Evolutionary conservation across 495 filamentous ascomycete species (phyloP).

Genomic region (Penicillium ochrochloron): DNA sequence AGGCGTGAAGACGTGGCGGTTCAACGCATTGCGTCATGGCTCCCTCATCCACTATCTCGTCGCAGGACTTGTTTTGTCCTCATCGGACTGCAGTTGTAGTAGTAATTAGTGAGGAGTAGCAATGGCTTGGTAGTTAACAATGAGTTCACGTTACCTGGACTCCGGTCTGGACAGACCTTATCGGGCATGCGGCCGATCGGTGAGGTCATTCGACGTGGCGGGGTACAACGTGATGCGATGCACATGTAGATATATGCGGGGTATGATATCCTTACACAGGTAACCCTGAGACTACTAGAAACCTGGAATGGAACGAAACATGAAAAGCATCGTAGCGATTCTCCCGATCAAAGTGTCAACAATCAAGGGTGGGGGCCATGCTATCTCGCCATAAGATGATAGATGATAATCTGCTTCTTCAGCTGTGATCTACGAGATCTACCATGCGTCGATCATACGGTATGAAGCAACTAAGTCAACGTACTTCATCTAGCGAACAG

Average conservation of each 20-base stretch:
- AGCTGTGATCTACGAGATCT: not conserved
- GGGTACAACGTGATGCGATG: not conserved
- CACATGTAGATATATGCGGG: not conserved
- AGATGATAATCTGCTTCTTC: not conserved
- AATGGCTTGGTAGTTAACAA: not conserved
- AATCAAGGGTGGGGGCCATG: not conserved
- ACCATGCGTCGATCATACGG: not conserved
- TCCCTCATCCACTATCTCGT: not conserved
- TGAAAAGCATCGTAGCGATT: not conserved
- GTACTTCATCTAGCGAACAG: not conserved
- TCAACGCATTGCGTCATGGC: slow-evolving; percentile 1
- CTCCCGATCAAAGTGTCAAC: not conserved
- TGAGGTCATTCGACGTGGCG: not conserved
- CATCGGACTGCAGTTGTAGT: not conserved
- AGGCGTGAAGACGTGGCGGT: not conserved
- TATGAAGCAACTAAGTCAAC: not conserved
- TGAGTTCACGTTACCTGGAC: not conserved
- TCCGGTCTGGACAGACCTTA: not conserved
- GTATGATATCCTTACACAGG: not conserved
- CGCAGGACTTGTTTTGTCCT: not conserved
- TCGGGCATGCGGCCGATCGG: not conserved
- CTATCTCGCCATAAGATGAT: not conserved
- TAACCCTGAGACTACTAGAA: not conserved
- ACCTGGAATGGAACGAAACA: not conserved
- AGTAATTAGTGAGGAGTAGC: no score